Evolutionary conservation across 768 basidiomycete genomes (phyloP).

Genomic region (Naganishia onofrii): DNA sequence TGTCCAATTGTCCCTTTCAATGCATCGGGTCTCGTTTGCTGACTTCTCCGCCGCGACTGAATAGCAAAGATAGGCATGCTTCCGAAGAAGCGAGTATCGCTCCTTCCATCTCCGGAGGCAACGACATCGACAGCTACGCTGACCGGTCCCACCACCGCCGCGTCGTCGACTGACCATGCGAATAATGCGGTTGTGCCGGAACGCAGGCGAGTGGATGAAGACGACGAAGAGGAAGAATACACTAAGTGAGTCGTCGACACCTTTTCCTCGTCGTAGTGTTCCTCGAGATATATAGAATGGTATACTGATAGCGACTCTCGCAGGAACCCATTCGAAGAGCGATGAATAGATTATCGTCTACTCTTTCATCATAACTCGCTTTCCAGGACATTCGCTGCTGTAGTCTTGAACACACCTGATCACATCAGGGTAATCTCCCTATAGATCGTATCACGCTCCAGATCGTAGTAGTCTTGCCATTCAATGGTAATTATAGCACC

Average conservation of each 20-base stretch:
- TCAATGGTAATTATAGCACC: no score
- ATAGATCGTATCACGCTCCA: no score
- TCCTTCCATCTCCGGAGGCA: constrained; percentile 44
- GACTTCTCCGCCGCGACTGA: background rate
- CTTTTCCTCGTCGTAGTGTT: background rate
- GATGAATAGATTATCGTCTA: background rate
- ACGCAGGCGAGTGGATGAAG: constrained; percentile 40
- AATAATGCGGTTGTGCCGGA: constrained; percentile 17
- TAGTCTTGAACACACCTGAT: no score
- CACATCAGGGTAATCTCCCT: no score
- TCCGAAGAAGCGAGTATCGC: constrained; percentile 49
- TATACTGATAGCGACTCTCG: background rate
- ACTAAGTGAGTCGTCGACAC: constrained; percentile 41
- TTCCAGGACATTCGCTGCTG: no score
- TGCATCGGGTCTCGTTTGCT: background rate
- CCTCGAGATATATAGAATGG: background rate
- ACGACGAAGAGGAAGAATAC: constrained; percentile 50
- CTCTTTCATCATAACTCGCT: no score
- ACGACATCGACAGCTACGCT: constrained; percentile 25
- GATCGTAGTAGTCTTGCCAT: no score
- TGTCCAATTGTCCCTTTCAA: no score
- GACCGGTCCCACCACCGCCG: constrained; percentile 11
- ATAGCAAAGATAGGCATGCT: constrained; percentile 52
- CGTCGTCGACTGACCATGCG: background rate
- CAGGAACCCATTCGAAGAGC: constrained; percentile 32